Evolutionary conservation across 139 green algal genomes (phyloP).

Genomic region (Chlorokybus atmophyticus): DNA sequence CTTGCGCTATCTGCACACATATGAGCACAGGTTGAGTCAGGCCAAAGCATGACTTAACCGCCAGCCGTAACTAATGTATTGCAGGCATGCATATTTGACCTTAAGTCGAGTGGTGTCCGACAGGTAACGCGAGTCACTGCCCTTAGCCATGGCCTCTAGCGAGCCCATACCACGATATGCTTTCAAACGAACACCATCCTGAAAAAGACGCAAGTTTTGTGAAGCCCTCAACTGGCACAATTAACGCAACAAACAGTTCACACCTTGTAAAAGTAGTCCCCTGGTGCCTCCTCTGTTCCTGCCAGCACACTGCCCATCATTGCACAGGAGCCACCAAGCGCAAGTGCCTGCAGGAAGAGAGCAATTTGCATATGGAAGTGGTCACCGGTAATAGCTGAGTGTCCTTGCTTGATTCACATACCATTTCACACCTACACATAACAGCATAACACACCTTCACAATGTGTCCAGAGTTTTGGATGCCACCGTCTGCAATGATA

Average conservation of each 20-base stretch:
- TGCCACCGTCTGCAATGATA: constrained; percentile 89
- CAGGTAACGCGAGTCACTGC: constrained; percentile 81
- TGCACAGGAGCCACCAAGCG: constrained; percentile 79
- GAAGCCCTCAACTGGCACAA: no score
- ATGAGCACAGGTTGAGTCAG: no score
- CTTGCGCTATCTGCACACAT: constrained; percentile 56
- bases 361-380: no score
- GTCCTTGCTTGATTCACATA: no score
- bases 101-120: constrained; percentile 81
- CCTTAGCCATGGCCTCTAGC: constrained; percentile 92
- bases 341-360: constrained; percentile 48
- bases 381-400: no score
- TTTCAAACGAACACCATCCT: constrained; percentile 66
- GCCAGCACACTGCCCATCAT: constrained; percentile 96
- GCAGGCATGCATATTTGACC: constrained; percentile 37
- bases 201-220: no score
- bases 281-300: constrained; percentile 82
- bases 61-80: no score
- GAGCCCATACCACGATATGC: constrained; percentile 91
- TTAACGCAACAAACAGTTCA: neutral
- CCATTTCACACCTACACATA: no score
- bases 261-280: constrained; percentile 37
- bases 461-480: constrained; percentile 93
- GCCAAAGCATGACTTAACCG: no score
- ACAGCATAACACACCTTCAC: constrained; percentile 76